Evolutionary conservation across 331 rosid genomes (phyloP).

Genomic region (Cydonia oblonga): DNA sequence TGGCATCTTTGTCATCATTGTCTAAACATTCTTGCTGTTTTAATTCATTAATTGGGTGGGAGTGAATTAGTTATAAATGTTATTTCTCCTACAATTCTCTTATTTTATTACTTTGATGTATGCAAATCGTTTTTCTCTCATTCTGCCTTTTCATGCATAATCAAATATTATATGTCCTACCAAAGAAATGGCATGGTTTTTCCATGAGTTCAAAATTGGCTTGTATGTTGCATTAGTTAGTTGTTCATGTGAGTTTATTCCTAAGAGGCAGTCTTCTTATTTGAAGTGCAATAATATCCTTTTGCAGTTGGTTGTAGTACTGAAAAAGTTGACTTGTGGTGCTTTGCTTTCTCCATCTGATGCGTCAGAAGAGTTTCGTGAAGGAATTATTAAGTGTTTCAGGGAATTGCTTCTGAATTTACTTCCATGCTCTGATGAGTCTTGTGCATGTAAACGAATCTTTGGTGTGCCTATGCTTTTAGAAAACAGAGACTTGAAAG

Average conservation of each 20-base stretch:
- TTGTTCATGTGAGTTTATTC: not conserved
- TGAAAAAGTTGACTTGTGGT: conserved; percentile 83
- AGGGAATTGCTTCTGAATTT: conserved; percentile 57
- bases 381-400: conserved; percentile 74
- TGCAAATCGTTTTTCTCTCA: not conserved
- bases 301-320: conserved; percentile 83
- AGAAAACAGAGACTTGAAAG: conserved; percentile 21
- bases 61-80: not conserved
- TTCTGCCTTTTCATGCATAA: not conserved
- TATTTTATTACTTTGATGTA: not conserved
- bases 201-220: not conserved
- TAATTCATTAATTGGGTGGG: not conserved
- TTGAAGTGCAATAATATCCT: conserved; percentile 17
- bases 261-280: not conserved
- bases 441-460: conserved; percentile 54
- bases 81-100: not conserved
- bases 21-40: no score
- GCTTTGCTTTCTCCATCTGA: conserved; percentile 79
- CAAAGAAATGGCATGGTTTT: not conserved
- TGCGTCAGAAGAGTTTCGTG: conserved; percentile 98
- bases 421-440: conserved; percentile 45
- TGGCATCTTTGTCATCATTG: not conserved
- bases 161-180: not conserved
- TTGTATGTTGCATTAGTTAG: not conserved
- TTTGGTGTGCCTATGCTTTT: conserved; percentile 47